Evolutionary conservation across 768 basidiomycete species (phyloP).

Genomic region (Zangia roseola): DNA sequence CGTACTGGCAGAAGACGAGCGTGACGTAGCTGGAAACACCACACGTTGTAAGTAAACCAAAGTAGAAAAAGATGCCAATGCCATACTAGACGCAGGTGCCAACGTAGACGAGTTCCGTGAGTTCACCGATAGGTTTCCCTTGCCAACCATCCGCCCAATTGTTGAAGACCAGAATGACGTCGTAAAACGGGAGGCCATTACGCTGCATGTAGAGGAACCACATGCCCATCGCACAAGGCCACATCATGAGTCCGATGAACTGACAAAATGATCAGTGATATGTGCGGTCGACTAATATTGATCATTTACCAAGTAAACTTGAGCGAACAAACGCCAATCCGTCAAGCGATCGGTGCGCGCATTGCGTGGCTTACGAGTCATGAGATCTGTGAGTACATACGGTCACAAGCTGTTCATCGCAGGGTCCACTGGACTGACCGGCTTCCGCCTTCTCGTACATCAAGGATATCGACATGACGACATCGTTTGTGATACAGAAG

Average conservation of each 20-base stretch:
- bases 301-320: slow-evolving; percentile 43
- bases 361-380: slow-evolving; percentile 49
- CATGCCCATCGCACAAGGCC: slow-evolving; percentile 43
- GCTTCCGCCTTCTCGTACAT: slow-evolving; percentile 53
- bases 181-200: slow-evolving; percentile 34
- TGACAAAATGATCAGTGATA: slow-evolving; percentile 12
- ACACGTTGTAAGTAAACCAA: neutral
- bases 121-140: slow-evolving; percentile 28
- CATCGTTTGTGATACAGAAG: slow-evolving; percentile 53
- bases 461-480: slow-evolving; percentile 48
- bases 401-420: neutral
- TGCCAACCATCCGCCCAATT: slow-evolving; percentile 39
- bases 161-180: slow-evolving; percentile 39
- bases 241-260: slow-evolving; percentile 45
- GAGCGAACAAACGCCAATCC: slow-evolving; percentile 48
- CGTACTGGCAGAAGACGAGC: slow-evolving; percentile 30
- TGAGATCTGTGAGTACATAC: slow-evolving; percentile 36
- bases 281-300: neutral
- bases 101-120: slow-evolving; percentile 36
- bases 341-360: slow-evolving; percentile 47
- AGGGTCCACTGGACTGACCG: slow-evolving; percentile 24
- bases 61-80: slow-evolving; percentile 15
- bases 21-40: slow-evolving; percentile 34
- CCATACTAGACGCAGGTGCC: slow-evolving; percentile 45
- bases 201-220: slow-evolving; percentile 40